These are phyloP conservation scores for Cyberlindnera lachancei DNA, from an alignment of 805 yeast genomes.

Conservation along the genomic window DNA sequence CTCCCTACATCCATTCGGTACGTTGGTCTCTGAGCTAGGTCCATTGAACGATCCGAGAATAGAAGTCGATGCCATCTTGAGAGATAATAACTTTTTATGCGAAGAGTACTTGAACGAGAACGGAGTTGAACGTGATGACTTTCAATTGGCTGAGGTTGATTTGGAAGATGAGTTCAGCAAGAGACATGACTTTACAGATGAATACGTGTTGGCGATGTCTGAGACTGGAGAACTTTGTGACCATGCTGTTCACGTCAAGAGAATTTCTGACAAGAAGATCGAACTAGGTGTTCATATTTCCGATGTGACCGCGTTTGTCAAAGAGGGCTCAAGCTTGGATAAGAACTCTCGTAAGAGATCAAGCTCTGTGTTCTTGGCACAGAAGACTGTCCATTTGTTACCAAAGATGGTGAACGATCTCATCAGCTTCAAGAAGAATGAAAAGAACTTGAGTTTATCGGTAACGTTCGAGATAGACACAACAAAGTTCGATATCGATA, in stretches of 20 bases:
- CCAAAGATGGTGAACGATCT: conserved; percentile 58
- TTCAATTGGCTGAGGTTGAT: conserved; percentile 27
- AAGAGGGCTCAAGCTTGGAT: conserved; percentile 71
- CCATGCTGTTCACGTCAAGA: conserved; percentile 75
- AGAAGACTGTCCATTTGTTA: conserved; percentile 55
- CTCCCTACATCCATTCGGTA: conserved; percentile 96
- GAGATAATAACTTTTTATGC: conserved; percentile 78
- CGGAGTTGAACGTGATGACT: conserved; percentile 21
- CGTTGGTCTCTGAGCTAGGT: conserved; percentile 82
- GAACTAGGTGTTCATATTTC: conserved; percentile 83
- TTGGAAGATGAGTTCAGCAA: conserved; percentile 21
- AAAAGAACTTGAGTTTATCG: conserved; percentile 59
- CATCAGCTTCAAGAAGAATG: conserved; percentile 54
- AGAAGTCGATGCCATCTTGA: conserved; percentile 80
- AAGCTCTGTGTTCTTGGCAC: conserved; percentile 82
- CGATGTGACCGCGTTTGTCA: conserved; percentile 68
- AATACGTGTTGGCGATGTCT: conserved; percentile 57
- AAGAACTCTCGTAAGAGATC: conserved; percentile 88
- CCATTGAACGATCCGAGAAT: conserved; percentile 66
- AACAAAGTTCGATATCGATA: conserved; percentile 59
- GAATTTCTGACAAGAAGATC: conserved; percentile 48
- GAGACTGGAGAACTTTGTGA: conserved; percentile 57
- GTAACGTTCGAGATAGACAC: conserved; percentile 78
- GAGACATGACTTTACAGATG: conserved; percentile 49
- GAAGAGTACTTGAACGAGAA: conserved; percentile 62